Conservation (phyloP, 2,329 filamentous ascomycete genomes). For the Xylariaceae sp. region DNA sequence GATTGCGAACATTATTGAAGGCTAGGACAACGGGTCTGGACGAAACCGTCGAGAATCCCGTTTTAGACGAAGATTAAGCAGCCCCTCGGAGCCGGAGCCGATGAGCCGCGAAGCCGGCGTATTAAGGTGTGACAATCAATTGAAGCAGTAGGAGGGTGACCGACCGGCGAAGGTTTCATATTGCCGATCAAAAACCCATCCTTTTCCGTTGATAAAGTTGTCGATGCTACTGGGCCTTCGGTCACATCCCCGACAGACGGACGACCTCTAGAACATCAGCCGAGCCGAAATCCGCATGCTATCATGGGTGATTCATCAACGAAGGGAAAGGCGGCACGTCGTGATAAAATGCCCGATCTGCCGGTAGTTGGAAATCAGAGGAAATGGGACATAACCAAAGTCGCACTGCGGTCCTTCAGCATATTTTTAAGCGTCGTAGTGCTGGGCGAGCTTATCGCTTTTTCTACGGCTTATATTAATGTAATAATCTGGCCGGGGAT, state of each 20-base stretch:
- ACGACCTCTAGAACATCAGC: background rate
- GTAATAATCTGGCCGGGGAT: background rate
- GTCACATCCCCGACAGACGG: background rate
- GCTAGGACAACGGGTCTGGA: background rate
- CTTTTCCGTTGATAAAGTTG: background rate
- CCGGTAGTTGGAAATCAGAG: constrained; percentile 26
- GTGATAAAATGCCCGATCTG: constrained; percentile 20
- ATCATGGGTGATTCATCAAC: constrained; percentile 11
- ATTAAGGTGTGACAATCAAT: constrained; percentile 1
- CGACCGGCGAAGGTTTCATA: background rate
- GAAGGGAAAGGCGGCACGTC: background rate
- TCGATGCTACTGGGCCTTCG: background rate
- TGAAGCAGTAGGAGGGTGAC: constrained; percentile 5
- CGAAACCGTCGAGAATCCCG: background rate
- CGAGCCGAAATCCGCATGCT: constrained; percentile 1
- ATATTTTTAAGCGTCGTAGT: constrained; percentile 20
- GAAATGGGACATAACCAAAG: constrained; percentile 35
- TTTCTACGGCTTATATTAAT: background rate
- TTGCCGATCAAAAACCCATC: background rate
- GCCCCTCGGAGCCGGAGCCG: background rate
- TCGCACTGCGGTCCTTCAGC: constrained; percentile 30
- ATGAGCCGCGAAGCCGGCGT: constrained; percentile 27
- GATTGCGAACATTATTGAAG: background rate
- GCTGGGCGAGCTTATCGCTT: constrained; percentile 18
- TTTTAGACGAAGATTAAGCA: background rate